Evolutionary conservation across 352 stramenopile species (phyloP).

Genomic region (Peronospora belbahrii): DNA sequence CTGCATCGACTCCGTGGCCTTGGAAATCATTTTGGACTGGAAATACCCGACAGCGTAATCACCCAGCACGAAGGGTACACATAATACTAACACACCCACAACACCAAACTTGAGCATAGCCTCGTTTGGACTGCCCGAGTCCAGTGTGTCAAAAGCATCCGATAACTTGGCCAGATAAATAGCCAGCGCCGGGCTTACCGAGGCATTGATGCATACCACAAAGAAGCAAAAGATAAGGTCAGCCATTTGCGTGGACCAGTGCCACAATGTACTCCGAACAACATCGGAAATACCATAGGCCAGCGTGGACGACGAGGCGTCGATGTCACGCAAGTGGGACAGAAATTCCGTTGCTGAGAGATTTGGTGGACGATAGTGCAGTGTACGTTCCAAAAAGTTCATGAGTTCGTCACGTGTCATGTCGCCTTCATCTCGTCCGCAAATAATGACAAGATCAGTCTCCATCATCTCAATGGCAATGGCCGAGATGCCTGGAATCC

Average conservation of each 20-base stretch:
- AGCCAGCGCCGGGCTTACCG: constrained; percentile 69
- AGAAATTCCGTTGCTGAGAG: constrained; percentile 81
- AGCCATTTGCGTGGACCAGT: constrained; percentile 80
- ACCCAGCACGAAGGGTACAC: constrained; percentile 79
- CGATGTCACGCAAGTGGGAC: constrained; percentile 74
- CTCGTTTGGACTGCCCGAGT: constrained; percentile 34
- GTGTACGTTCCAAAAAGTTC: constrained; percentile 73
- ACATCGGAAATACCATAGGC: constrained; percentile 74
- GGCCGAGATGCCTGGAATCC: constrained; percentile 76
- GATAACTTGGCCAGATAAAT: constrained; percentile 72
- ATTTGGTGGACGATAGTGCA: constrained; percentile 67
- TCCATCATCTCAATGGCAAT: constrained; percentile 86
- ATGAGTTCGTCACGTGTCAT: constrained; percentile 84
- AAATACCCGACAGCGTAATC: constrained; percentile 85
- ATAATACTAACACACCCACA: constrained; percentile 63
- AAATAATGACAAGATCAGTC: constrained; percentile 84
- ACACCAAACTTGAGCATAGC: constrained; percentile 59
- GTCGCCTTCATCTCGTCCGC: constrained; percentile 73
- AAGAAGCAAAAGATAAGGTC: constrained; percentile 71
- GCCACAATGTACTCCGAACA: constrained; percentile 66
- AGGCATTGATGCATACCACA: constrained; percentile 77
- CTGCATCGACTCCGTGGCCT: constrained; percentile 76
- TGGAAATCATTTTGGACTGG: constrained; percentile 88
- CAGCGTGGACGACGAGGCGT: constrained; percentile 64
- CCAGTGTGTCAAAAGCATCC: constrained; percentile 54